Evolutionary conservation across 768 basidiomycete genomes (phyloP).

Genomic region (Megacollybia marginata): DNA sequence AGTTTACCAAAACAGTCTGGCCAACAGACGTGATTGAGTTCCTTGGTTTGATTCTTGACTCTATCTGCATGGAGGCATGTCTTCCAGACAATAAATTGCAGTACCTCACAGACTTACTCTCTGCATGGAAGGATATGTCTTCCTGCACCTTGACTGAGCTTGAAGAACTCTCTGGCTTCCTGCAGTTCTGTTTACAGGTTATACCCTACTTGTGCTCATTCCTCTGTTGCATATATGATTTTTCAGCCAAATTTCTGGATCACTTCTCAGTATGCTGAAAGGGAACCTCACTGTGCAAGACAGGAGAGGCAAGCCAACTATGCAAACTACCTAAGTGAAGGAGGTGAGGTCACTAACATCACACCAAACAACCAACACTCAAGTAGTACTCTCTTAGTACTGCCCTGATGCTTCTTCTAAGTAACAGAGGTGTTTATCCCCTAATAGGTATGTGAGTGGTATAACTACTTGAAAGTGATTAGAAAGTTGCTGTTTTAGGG

Average conservation of each 20-base stretch:
- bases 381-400: too few species aligned
- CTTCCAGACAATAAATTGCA: slow-evolving; percentile 11
- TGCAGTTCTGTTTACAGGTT: neutral
- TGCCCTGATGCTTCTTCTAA: too few species aligned
- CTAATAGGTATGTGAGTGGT: too few species aligned
- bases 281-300: too few species aligned
- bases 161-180: neutral
- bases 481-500: too few species aligned
- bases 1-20: slow-evolving; percentile 7
- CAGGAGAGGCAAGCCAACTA: too few species aligned
- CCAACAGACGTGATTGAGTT: slow-evolving; percentile 10
- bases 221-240: neutral
- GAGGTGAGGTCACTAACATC: too few species aligned
- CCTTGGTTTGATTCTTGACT: slow-evolving; percentile 4
- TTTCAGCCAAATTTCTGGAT: slow-evolving; percentile 3
- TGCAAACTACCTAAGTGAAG: too few species aligned
- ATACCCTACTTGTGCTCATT: neutral
- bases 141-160: neutral
- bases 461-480: too few species aligned
- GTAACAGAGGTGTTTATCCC: too few species aligned
- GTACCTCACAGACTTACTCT: slow-evolving; percentile 6
- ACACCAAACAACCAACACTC: too few species aligned
- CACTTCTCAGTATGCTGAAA: too few species aligned
- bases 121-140: neutral
- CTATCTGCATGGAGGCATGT: neutral